Evolutionary conservation across 257 asterid genomes (phyloP), one percentile per base, ranked within the genome.

Genomic region (Solanum dulcamara): DNA sequence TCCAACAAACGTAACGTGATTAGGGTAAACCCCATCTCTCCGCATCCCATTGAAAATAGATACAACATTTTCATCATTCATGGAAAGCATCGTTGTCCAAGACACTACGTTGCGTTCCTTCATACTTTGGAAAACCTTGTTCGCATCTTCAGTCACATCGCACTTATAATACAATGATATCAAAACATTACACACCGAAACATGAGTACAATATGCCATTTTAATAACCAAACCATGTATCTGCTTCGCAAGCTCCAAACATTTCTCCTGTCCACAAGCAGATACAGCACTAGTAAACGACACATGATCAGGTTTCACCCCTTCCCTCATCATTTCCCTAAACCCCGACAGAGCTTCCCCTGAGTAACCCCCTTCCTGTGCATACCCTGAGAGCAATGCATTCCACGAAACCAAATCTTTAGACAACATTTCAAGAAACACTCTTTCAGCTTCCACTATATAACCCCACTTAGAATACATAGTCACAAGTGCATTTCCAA

Each of bases 331-430:
- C 98, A 95, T 94, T 84, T 94, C 90, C 79, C 84, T 80, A 81
- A 94, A 94, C 38, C 87, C 91, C 32, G 51, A 77, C 84, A 90
- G 90, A 77, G 93, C 94, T 84, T 91, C 88, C 60, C 77, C 15
- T n/a, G 94, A 95, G 87, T 88, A 75, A 77, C 90, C 84, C 60
- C 98, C 99, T 87, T 92, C 97, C 77, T 93, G 98, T 67, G 92
- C 94, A 90, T 93, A 93, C 33, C 98, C 98, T 0, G 98, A 94
- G 60, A 96, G 90, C 90, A 96, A 86, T 13, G 99, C 96, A 81
- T 96, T 96, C 98, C 98, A 96, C 12, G 98, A 94, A 81, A 96
- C 97, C 89, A 90, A 89, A 91, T 96, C 99, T 87, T 88, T 95
- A 28, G 38, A 12, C 4, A 85, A 89, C 88, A 96, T 95, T 80